These are phyloP conservation scores for Monosporascus sp. DNA, from an alignment of 2,329 filamentous ascomycete genomes.

Conservation along the genomic window DNA sequence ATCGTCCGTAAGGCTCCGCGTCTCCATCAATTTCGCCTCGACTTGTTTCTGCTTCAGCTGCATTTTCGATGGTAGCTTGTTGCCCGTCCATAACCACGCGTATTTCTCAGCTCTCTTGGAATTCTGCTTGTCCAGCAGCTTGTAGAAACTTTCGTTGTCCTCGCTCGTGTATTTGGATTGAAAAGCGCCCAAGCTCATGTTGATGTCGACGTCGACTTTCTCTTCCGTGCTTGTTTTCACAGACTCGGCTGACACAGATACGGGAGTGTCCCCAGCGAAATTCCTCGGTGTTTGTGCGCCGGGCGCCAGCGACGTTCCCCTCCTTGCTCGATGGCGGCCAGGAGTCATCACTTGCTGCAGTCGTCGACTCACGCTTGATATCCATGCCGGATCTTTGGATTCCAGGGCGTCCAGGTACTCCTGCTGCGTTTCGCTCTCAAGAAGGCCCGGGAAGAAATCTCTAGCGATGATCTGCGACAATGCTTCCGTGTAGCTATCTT, in stretches of 20 bases:
- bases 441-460: conserved; percentile 91
- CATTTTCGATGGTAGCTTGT: conserved; percentile 79
- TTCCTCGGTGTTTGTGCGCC: conserved; percentile 55
- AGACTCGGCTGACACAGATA: conserved; percentile 43
- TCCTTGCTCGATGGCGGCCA: conserved; percentile 39
- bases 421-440: conserved; percentile 80
- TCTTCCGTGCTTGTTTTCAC: conserved; percentile 30
- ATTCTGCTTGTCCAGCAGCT: conserved; percentile 85
- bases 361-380: conserved; percentile 68
- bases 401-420: conserved; percentile 91
- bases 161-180: conserved; percentile 94
- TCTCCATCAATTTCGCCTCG: conserved; percentile 45
- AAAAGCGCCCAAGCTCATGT: conserved; percentile 77
- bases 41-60: conserved; percentile 63
- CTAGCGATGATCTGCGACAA: conserved; percentile 91
- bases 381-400: conserved; percentile 80
- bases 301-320: conserved; percentile 24
- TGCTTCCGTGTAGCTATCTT: conserved; percentile 87
- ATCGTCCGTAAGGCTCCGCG: conserved; percentile 46
- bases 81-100: conserved; percentile 81
- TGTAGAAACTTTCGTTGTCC: conserved; percentile 96
- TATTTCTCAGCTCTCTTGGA: conserved; percentile 78
- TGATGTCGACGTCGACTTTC: conserved; percentile 58
- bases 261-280: conserved; percentile 70
- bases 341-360: conserved; percentile 79